These are phyloP conservation scores for Rhododendron ferrugineum DNA, from an alignment of 148 eudicot genomes.

Conservation along the genomic window DNA sequence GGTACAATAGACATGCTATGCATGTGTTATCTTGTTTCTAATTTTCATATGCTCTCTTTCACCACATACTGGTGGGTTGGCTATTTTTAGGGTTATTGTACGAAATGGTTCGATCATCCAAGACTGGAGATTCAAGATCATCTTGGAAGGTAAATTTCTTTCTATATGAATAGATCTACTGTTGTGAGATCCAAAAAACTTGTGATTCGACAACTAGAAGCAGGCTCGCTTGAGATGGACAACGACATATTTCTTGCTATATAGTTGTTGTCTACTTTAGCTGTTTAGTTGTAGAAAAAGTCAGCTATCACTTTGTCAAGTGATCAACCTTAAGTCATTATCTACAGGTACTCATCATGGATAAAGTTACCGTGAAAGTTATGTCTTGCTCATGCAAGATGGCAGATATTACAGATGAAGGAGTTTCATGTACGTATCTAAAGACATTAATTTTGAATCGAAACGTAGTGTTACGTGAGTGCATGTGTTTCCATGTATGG, in stretches of 20 bases:
- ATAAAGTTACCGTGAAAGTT: slow-evolving; percentile 90
- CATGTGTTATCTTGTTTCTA: not conserved
- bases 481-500: not conserved
- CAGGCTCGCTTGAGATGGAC: not conserved
- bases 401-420: slow-evolving; percentile 97
- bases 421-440: slow-evolving; percentile 76
- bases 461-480: not conserved
- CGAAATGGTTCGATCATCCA: slow-evolving; percentile 81
- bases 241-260: not conserved
- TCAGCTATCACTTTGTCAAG: not conserved
- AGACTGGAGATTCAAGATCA: slow-evolving; percentile 47
- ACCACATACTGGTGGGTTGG: not conserved
- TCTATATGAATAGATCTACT: not conserved
- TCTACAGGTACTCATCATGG: slow-evolving; percentile 91
- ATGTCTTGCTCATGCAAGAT: slow-evolving; percentile 96
- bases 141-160: slow-evolving; percentile 70
- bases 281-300: not conserved
- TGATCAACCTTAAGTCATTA: not conserved
- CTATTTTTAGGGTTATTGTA: slow-evolving; percentile 58
- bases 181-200: not conserved
- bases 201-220: not conserved
- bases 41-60: not conserved
- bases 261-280: not conserved
- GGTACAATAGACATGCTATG: not conserved
- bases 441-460: not conserved